Percentiles rank a stretch among this genome's conserved stretches.
phyloP scores from a whole-genome alignment of 164 flowering plant species.

The Vitis rotundifolia region DNA sequence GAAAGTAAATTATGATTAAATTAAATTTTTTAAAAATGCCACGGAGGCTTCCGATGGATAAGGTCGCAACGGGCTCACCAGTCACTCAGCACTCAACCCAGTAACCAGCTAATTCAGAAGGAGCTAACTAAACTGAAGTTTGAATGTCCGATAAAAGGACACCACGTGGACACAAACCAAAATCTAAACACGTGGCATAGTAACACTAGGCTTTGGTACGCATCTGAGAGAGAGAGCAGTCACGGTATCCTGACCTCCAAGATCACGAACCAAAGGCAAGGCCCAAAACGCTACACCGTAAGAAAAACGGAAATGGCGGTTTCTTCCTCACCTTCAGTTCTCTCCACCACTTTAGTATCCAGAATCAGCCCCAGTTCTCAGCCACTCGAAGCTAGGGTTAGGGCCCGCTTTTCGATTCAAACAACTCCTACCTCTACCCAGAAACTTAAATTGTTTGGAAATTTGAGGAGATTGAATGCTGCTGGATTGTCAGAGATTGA shows the following conservation, averaged over 20 bases:
- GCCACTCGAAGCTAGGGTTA: neutral
- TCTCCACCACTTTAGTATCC: conserved; percentile 34
- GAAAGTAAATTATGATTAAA: too few relatives aligned
- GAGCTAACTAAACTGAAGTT: too few relatives aligned
- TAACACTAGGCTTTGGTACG: too few relatives aligned
- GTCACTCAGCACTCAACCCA: too few relatives aligned
- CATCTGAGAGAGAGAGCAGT: too few relatives aligned
- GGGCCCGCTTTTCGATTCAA: neutral
- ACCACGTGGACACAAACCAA: too few relatives aligned
- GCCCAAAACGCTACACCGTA: neutral
- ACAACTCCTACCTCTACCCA: neutral
- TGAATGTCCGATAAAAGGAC: too few relatives aligned
- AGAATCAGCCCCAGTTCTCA: conserved; percentile 13
- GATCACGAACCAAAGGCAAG: neutral
- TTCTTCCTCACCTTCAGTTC: conserved; percentile 29
- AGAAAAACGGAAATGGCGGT: conserved; percentile 29
- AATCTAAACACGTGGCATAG: too few relatives aligned
- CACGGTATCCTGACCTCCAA: neutral
- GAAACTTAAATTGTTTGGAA: conserved; percentile 7
- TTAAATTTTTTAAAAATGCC: too few relatives aligned
- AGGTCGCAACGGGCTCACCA: too few relatives aligned
- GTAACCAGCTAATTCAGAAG: too few relatives aligned
- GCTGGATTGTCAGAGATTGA: conserved; percentile 75
- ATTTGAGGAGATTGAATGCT: conserved; percentile 34
- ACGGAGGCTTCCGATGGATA: too few relatives aligned